A percentile compares a stretch with the other conserved stretches of the same genome.
These are phyloP conservation scores for Detonula confervacea DNA, from an alignment of 352 stramenopile genomes.

Conservation along the genomic window DNA sequence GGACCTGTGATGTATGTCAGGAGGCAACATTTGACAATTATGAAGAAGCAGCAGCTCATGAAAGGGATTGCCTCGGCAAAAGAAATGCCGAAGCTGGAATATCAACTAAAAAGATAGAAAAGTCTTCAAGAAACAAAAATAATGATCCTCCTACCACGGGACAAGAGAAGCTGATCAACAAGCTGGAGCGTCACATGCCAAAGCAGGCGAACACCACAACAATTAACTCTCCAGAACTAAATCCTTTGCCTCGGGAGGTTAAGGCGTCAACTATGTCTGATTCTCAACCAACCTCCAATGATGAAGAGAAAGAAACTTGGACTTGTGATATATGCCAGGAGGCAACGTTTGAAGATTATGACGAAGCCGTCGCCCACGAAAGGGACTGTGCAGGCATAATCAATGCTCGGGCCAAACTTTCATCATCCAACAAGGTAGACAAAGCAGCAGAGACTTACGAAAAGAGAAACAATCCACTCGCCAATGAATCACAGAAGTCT, in stretches of 20 bases:
- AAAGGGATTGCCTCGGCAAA: not conserved
- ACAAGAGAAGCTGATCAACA: not conserved
- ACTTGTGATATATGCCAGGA: constrained; percentile 24
- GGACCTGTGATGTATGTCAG: constrained; percentile 22
- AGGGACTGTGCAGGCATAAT: not conserved
- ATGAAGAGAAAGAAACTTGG: constrained; percentile 1
- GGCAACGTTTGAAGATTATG: constrained; percentile 31
- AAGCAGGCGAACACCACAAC: not conserved
- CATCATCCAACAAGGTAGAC: constrained; percentile 4
- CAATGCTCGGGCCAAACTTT: constrained; percentile 1
- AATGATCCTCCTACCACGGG: not conserved
- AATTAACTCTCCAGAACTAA: not conserved
- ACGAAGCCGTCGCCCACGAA: constrained; percentile 15
- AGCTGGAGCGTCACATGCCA: not conserved
- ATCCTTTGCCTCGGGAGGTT: not conserved
- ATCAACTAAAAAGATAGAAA: not conserved
- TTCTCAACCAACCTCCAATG: not conserved
- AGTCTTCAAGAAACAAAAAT: not conserved
- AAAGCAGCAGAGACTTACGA: not conserved
- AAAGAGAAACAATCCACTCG: not conserved
- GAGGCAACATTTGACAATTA: constrained; percentile 21
- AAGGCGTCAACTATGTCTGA: not conserved
- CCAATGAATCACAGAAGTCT: not conserved
- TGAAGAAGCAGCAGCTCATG: constrained; percentile 11
- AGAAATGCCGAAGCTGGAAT: not conserved